Base-by-base conservation (phyloP, 208 protist species). In the Acanthamoeba healyi region DNA sequence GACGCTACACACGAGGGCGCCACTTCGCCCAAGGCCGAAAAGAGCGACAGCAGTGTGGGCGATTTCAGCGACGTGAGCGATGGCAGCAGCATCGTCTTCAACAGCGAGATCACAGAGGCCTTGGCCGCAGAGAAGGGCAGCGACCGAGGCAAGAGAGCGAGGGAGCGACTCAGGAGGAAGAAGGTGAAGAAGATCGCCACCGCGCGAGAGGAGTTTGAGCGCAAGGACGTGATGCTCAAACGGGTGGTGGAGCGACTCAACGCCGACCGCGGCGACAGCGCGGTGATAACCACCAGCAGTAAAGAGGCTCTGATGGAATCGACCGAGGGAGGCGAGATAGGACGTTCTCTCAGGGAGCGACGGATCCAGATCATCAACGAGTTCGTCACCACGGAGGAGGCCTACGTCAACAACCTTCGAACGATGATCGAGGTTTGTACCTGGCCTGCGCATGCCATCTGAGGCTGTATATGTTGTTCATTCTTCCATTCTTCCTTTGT, bases 181-280 rank as follows among this genome's bases (percentile, higher is more conserved):
- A 32, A 77, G 67, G 12, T 9, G 67, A 12, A 44, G 15, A 38
- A 44, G 36, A 77, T 77, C 34, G 67, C 32, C 38, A 77, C 1
- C 38, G 67, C 29, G 67, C 67, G 67, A 7, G 36, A 77, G 34
- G 67, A 77, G 19, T 77, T 77, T 77, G 67, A 77, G 67, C 67
- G 67, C 14, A 38, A 42, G 34, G 67, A 77, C 17, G 67, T 36
- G 17, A 77, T 42, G 34, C 67, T 77, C 67, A 77, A 77, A 36
- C 67, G 67, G 4, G 67, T 77, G 15, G 67, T 42, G 0, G 67
- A 77, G 67, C 67, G 67, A 6, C 67, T 77, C 67, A 77, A 22
- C 36, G n/a, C 34, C 67, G 67, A 38, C 3, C 67, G 34, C 36
- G 67, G 6, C 17, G 51, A 24, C 19, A 22, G 6, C 29, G 0